phyloP scores from a whole-genome alignment of 2,329 filamentous ascomycete genomes.

The Claviceps fusiformis region DNA sequence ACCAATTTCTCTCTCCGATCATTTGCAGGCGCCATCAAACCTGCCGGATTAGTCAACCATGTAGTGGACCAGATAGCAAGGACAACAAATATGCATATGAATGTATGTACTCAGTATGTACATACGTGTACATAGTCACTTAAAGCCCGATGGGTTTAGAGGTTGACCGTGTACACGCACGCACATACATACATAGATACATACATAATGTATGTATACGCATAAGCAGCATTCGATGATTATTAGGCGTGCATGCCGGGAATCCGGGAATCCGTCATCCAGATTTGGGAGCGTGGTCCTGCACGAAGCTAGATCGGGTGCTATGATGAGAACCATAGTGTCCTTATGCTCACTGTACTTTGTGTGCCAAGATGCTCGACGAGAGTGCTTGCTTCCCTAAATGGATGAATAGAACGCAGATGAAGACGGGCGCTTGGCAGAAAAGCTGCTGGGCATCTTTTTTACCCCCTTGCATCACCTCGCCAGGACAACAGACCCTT shows the following conservation, averaged over 20 bases:
- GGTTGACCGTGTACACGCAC: too few species aligned
- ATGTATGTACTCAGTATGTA: too few species aligned
- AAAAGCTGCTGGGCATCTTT: background rate
- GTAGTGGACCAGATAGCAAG: too few species aligned
- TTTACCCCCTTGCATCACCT: background rate
- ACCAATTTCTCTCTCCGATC: too few species aligned
- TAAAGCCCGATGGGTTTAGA: too few species aligned
- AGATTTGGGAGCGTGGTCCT: conserved; percentile 3
- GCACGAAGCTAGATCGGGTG: conserved; percentile 2
- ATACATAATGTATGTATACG: too few species aligned
- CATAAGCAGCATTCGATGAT: background rate
- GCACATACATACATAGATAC: too few species aligned
- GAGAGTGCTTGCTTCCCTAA: background rate
- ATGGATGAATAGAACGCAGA: background rate
- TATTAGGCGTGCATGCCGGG: background rate
- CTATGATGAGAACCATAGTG: background rate
- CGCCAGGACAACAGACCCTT: background rate
- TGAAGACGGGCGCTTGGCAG: background rate
- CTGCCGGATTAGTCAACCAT: too few species aligned
- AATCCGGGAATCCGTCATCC: background rate
- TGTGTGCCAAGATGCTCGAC: background rate
- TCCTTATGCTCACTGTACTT: background rate
- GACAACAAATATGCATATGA: too few species aligned
- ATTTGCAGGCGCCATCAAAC: too few species aligned
- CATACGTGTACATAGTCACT: too few species aligned